A percentile compares a stretch with the other conserved stretches of the same genome.
These are phyloP conservation scores for Fraxinus latifolia DNA, from an alignment of 305 asterid species.

Conservation along the genomic window DNA sequence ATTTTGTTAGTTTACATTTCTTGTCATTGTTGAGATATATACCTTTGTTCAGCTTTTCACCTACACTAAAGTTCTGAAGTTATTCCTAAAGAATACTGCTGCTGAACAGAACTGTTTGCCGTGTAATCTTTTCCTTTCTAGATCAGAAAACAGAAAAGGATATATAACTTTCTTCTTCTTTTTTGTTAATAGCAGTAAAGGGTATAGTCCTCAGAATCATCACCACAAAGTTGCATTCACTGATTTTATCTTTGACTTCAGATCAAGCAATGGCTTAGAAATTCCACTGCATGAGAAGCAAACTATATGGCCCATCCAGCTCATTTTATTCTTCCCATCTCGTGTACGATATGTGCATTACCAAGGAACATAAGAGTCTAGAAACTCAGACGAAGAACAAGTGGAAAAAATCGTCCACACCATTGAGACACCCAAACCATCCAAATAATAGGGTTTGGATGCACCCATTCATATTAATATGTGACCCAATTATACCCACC, in stretches of 20 bases:
- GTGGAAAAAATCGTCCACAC: slow-evolving; percentile 11
- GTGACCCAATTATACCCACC: background rate
- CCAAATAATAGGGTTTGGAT: background rate
- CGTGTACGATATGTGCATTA: background rate
- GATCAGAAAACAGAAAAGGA: slow-evolving; percentile 28
- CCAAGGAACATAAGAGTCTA: slow-evolving; percentile 7
- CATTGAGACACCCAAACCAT: background rate
- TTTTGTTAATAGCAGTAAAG: slow-evolving; percentile 21
- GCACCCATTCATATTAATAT: background rate
- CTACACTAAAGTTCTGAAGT: background rate
- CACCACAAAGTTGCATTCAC: slow-evolving; percentile 8
- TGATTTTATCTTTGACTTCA: slow-evolving; percentile 14
- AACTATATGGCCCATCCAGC: slow-evolving; percentile 9
- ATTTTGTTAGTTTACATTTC: background rate
- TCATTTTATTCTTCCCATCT: slow-evolving; percentile 18
- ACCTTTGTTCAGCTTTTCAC: background rate
- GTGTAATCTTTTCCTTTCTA: slow-evolving; percentile 23
- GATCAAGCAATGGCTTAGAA: slow-evolving; percentile 2
- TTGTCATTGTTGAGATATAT: background rate
- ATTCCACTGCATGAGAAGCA: slow-evolving; percentile 10
- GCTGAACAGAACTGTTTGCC: background rate
- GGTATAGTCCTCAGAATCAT: slow-evolving; percentile 26
- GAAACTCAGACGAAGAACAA: slow-evolving; percentile 5
- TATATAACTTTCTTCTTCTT: slow-evolving; percentile 13
- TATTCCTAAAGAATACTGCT: background rate